Conservation (phyloP, 208 protist species). For the Wallacemonas sp. region DNA sequence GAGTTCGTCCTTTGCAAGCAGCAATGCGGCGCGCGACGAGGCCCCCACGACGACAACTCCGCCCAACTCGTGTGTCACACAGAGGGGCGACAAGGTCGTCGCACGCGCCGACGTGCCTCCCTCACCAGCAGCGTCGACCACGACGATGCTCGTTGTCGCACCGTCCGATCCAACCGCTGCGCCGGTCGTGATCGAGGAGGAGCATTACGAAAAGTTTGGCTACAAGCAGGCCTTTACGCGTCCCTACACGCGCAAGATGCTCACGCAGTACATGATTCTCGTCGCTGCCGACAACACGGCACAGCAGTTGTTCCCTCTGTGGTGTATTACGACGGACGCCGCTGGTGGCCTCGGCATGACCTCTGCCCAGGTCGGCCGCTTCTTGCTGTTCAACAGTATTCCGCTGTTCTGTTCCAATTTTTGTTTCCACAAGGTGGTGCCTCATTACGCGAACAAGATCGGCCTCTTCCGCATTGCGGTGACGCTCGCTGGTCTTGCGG, state of each 20-base stretch:
- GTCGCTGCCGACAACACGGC: constrained; percentile 35
- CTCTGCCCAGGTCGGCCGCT: constrained; percentile 26
- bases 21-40: neutral
- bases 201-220: constrained; percentile 31
- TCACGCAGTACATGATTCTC: constrained; percentile 64
- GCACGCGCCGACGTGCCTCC: too few relatives aligned
- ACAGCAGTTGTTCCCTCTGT: constrained; percentile 44
- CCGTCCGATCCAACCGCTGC: neutral
- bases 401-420: constrained; percentile 45
- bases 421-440: constrained; percentile 35
- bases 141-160: neutral
- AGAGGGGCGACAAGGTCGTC: too few relatives aligned
- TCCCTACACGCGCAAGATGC: constrained; percentile 41
- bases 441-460: constrained; percentile 38
- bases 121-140: too few relatives aligned
- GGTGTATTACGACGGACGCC: constrained; percentile 30
- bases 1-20: neutral
- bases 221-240: constrained; percentile 48
- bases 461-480: constrained; percentile 42
- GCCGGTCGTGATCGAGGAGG: neutral
- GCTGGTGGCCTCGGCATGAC: constrained; percentile 41
- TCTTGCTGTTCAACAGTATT: constrained; percentile 51
- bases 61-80: too few relatives aligned
- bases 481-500: constrained; percentile 15
- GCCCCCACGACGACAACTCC: neutral